Evolutionary conservation across 2,329 filamentous ascomycete genomes (phyloP).

Genomic region (Emmonsiellopsis sp.): DNA sequence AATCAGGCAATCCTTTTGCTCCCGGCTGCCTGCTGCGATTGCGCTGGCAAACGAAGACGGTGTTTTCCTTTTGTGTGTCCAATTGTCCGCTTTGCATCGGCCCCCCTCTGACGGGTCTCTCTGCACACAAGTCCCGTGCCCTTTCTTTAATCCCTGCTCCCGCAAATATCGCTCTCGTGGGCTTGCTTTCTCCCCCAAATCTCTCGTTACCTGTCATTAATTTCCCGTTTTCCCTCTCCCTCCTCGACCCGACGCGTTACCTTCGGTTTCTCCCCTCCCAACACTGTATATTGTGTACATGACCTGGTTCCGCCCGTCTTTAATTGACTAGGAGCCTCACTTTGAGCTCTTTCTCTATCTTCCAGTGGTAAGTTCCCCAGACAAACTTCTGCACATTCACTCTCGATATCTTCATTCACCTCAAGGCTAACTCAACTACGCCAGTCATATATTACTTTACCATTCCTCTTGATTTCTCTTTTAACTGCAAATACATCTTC

Average conservation of each 20-base stretch:
- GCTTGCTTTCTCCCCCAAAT: constrained; percentile 9
- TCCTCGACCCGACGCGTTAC: constrained; percentile 6
- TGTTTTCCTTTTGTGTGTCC: constrained; percentile 13
- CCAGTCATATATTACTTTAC: constrained; percentile 1
- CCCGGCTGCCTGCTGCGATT: constrained; percentile 20
- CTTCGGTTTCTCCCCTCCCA: constrained; percentile 7
- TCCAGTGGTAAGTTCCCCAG: constrained; percentile 1
- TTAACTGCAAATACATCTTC: constrained; percentile 19
- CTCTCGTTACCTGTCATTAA: constrained; percentile 5
- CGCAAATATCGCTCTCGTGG: constrained; percentile 3
- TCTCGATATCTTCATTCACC: not conserved
- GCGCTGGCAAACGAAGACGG: constrained; percentile 27
- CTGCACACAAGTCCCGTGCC: not conserved
- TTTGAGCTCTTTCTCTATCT: not conserved
- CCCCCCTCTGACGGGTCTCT: not conserved
- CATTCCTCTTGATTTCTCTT: not conserved
- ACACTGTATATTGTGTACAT: constrained; percentile 5
- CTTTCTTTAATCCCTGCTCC: constrained; percentile 5
- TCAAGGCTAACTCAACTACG: not conserved
- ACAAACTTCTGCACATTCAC: not conserved
- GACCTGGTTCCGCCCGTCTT: not conserved
- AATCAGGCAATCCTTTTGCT: not conserved
- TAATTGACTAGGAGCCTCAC: not conserved
- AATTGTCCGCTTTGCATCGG: constrained; percentile 8
- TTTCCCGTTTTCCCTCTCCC: constrained; percentile 5